phyloP scores from a whole-genome alignment of 768 basidiomycete genomes.

The Mycena polygramma region DNA sequence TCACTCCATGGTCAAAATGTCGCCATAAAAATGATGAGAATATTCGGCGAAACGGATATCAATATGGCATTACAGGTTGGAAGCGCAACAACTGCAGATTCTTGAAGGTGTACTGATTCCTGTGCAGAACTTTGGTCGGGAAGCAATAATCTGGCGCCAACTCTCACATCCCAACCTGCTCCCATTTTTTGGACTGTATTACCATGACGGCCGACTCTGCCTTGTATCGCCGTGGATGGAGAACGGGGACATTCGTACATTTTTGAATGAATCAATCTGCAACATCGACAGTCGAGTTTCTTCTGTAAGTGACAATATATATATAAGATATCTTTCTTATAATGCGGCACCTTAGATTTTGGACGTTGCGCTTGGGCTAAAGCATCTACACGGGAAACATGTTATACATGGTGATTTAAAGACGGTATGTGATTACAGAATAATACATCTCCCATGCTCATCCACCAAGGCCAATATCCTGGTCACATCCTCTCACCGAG shows the following conservation, averaged over 20 bases:
- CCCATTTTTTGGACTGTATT: slow-evolving; percentile 38
- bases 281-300: slow-evolving; percentile 1
- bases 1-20: slow-evolving; percentile 21
- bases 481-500: slow-evolving; percentile 45
- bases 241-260: slow-evolving; percentile 42
- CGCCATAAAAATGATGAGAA: slow-evolving; percentile 27
- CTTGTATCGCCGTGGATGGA: slow-evolving; percentile 48
- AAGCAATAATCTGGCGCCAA: slow-evolving; percentile 38
- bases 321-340: not conserved
- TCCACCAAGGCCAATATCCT: slow-evolving; percentile 60
- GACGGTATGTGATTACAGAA: too few relatives aligned
- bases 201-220: slow-evolving; percentile 29
- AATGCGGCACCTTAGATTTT: slow-evolving; percentile 19
- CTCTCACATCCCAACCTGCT: slow-evolving; percentile 40
- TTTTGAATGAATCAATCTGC: slow-evolving; percentile 26
- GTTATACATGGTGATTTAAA: not conserved
- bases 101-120: not conserved
- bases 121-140: slow-evolving; percentile 22
- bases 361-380: slow-evolving; percentile 30
- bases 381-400: slow-evolving; percentile 31
- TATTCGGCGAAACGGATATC: slow-evolving; percentile 12
- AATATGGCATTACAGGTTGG: slow-evolving; percentile 3
- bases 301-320: not conserved
- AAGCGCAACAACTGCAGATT: too few relatives aligned
- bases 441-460: not conserved